Evolutionary conservation across 2,329 filamentous ascomycete species (phyloP).

Genomic region (Dothistroma pini): DNA sequence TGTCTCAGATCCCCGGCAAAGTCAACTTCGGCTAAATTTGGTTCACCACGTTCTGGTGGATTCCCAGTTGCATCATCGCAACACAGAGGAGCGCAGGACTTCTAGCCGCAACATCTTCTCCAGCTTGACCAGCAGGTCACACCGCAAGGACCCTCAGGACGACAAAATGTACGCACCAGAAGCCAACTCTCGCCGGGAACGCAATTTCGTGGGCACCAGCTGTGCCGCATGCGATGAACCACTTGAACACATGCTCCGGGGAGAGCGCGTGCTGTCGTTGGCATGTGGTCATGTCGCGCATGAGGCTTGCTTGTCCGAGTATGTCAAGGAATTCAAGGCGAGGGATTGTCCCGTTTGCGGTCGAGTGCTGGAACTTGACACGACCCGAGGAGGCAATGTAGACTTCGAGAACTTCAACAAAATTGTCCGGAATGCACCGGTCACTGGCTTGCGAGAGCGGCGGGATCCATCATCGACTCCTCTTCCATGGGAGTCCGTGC

Average conservation of each 20-base stretch:
- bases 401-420: constrained; percentile 80
- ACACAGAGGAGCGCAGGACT: constrained; percentile 12
- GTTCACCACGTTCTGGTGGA: constrained; percentile 14
- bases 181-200: constrained; percentile 62
- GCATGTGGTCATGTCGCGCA: constrained; percentile 97
- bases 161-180: constrained; percentile 35
- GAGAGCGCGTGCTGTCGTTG: constrained; percentile 91
- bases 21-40: constrained; percentile 21
- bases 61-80: constrained; percentile 8
- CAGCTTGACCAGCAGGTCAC: constrained; percentile 18
- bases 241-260: constrained; percentile 87
- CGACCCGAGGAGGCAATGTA: constrained; percentile 87
- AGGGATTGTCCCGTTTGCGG: constrained; percentile 94
- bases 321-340: constrained; percentile 89
- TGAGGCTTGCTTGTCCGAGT: constrained; percentile 98
- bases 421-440: constrained; percentile 78
- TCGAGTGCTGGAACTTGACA: constrained; percentile 85
- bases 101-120: constrained; percentile 14
- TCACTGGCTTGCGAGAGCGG: constrained; percentile 36
- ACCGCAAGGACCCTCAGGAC: constrained; percentile 24
- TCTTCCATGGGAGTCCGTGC: constrained; percentile 59
- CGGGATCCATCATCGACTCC: constrained; percentile 47
- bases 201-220: constrained; percentile 88
- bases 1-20: constrained; percentile 25
- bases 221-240: constrained; percentile 97